Conservation (phyloP, 2,329 filamentous ascomycete genomes). For the Biscogniauxia marginata region DNA sequence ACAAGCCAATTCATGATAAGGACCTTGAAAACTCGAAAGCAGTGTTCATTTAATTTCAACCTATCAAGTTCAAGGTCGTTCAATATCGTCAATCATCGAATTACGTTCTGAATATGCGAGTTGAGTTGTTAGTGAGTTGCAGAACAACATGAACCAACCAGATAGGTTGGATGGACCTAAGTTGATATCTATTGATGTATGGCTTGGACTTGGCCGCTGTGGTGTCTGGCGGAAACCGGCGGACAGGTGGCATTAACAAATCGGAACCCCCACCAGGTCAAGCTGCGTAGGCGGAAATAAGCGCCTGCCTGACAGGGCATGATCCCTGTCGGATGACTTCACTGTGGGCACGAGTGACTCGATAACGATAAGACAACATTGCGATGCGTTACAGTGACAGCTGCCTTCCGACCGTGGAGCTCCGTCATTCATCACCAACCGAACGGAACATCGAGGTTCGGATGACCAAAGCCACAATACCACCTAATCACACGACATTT, state of each 20-base stretch:
- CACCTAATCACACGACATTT: not conserved
- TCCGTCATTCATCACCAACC: constrained; percentile 4
- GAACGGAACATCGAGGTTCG: constrained; percentile 17
- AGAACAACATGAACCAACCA: too few species aligned
- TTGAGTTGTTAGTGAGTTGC: too few species aligned
- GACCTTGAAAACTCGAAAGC: too few species aligned
- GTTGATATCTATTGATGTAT: not conserved
- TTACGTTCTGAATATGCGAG: too few species aligned
- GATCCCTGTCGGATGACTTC: constrained; percentile 23
- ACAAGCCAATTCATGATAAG: too few species aligned
- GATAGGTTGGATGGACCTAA: too few species aligned
- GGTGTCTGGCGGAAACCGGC: not conserved
- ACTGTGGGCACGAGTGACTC: constrained; percentile 12
- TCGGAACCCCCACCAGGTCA: not conserved
- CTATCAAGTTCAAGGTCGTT: too few species aligned
- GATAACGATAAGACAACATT: constrained; percentile 18
- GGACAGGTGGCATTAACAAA: not conserved
- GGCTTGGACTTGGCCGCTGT: not conserved
- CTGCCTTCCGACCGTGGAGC: constrained; percentile 3
- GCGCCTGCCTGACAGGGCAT: not conserved
- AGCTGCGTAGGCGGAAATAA: not conserved
- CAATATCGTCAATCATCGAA: too few species aligned
- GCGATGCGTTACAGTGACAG: not conserved
- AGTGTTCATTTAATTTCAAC: too few species aligned
- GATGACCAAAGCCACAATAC: constrained; percentile 15